Percentiles rank a stretch among this genome's conserved stretches.
These are phyloP conservation scores for Colletotrichum limetticola DNA, from an alignment of 2,329 filamentous ascomycete genomes.

Conservation along the genomic window DNA sequence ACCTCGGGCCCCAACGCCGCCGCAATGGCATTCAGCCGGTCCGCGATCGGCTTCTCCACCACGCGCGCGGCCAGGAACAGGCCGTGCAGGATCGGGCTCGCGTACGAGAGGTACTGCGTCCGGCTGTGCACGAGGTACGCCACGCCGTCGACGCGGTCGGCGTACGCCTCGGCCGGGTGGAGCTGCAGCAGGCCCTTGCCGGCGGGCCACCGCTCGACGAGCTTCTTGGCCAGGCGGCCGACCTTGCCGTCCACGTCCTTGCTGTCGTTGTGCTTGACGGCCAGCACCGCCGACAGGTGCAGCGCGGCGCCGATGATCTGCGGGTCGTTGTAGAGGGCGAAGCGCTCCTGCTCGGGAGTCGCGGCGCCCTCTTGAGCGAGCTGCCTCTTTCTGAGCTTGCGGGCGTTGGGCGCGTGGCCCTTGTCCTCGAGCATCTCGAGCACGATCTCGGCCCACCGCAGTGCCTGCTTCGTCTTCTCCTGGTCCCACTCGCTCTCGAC, in stretches of 20 bases:
- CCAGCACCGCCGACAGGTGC: constrained; percentile 55
- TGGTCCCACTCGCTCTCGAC: constrained; percentile 47
- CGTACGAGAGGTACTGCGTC: constrained; percentile 49
- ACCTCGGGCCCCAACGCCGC: constrained; percentile 50
- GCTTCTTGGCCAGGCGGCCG: constrained; percentile 47
- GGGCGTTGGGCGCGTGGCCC: constrained; percentile 45
- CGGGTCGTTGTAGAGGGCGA: constrained; percentile 53
- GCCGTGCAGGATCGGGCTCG: constrained; percentile 51
- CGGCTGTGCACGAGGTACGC: constrained; percentile 44
- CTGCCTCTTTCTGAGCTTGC: constrained; percentile 32
- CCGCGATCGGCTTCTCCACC: constrained; percentile 48
- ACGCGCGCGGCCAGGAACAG: constrained; percentile 57
- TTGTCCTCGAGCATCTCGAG: constrained; percentile 60
- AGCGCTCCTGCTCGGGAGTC: background rate
- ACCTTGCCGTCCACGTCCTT: constrained; percentile 48
- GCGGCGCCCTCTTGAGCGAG: background rate
- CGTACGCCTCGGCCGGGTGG: constrained; percentile 47
- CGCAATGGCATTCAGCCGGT: constrained; percentile 52
- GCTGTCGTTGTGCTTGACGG: constrained; percentile 44
- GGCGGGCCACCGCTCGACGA: constrained; percentile 55
- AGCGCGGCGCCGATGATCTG: constrained; percentile 54
- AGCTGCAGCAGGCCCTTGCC: constrained; percentile 48
- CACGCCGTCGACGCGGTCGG: constrained; percentile 17
- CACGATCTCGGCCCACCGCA: constrained; percentile 58
- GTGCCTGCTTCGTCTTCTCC: constrained; percentile 52